Conservation (phyloP, 23 red algal genomes). For the Gracilaria vermiculophylla region DNA sequence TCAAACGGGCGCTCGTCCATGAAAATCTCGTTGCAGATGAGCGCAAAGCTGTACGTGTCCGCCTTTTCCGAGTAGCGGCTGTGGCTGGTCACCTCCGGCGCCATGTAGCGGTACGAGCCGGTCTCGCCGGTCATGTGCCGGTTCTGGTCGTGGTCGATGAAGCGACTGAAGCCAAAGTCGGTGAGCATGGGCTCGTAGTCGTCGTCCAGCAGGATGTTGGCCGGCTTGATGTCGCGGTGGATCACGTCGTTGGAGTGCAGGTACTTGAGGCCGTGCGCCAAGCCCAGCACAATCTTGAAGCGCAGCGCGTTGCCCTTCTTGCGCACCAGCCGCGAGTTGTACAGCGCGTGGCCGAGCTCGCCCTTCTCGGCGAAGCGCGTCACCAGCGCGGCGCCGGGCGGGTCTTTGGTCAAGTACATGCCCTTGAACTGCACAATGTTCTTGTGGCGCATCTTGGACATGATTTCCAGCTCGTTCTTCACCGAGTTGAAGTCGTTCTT, state of each 20-base stretch:
- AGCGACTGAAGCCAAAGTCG: slow-evolving; percentile 93
- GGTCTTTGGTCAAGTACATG: slow-evolving; percentile 71
- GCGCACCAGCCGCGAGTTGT: slow-evolving; percentile 64
- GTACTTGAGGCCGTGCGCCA: slow-evolving; percentile 83
- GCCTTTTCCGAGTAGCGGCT: slow-evolving; percentile 92
- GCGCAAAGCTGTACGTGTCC: slow-evolving; percentile 90
- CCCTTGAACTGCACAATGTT: slow-evolving; percentile 92
- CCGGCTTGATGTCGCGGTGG: slow-evolving; percentile 95
- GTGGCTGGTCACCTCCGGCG: slow-evolving; percentile 93
- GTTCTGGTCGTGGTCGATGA: slow-evolving; percentile 67
- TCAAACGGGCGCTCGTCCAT: slow-evolving; percentile 89
- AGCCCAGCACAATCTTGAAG: slow-evolving; percentile 77
- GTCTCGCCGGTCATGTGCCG: slow-evolving; percentile 93
- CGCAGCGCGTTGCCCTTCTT: slow-evolving; percentile 62
- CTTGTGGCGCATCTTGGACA: slow-evolving; percentile 73
- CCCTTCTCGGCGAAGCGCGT: slow-evolving; percentile 82
- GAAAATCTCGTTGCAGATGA: slow-evolving; percentile 97
- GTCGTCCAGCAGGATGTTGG: slow-evolving; percentile 82
- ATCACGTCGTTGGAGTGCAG: slow-evolving; percentile 75
- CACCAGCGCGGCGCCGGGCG: slow-evolving; percentile 66
- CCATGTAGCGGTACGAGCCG: slow-evolving; percentile 95
- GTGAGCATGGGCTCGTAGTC: slow-evolving; percentile 80
- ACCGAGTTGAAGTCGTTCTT: slow-evolving; percentile 77
- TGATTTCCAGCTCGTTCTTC: slow-evolving; percentile 87
- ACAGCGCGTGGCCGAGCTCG: slow-evolving; percentile 84